These are phyloP conservation scores for Echeveria elegans DNA, from an alignment of 164 flowering plant species.

Conservation along the genomic window DNA sequence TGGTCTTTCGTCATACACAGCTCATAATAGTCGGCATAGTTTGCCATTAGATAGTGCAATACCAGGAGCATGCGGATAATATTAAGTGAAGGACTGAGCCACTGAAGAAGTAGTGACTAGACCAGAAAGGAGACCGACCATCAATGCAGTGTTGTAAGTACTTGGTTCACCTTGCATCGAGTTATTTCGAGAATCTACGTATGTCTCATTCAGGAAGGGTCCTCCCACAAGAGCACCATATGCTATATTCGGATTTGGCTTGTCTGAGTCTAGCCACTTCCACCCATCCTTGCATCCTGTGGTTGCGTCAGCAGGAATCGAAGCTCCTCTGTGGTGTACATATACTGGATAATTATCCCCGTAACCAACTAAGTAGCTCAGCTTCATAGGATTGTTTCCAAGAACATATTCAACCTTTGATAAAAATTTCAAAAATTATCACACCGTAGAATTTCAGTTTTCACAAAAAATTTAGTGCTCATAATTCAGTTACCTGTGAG, in stretches of 20 bases:
- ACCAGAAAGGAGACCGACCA: conserved; percentile 76
- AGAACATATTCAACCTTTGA: conserved; percentile 79
- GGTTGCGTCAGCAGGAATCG: conserved; percentile 62
- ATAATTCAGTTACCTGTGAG: conserved; percentile 22
- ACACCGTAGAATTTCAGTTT: too few relatives aligned
- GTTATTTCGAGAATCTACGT: conserved; percentile 59
- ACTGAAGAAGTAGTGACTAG: conserved; percentile 79
- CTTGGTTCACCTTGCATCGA: conserved; percentile 78
- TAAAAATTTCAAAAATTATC: not conserved
- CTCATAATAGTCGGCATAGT: not conserved
- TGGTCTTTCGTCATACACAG: not conserved
- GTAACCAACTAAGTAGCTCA: conserved; percentile 89
- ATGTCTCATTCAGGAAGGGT: conserved; percentile 70
- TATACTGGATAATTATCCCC: conserved; percentile 64
- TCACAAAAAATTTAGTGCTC: not conserved
- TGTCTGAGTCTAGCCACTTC: conserved; percentile 44
- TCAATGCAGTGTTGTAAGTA: conserved; percentile 76
- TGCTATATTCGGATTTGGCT: conserved; percentile 83
- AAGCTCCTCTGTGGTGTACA: conserved; percentile 96
- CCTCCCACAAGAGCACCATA: conserved; percentile 86
- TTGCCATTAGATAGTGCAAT: not conserved
- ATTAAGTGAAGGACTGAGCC: conserved; percentile 46
- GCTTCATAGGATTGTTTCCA: conserved; percentile 70
- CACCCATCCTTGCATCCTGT: conserved; percentile 67
- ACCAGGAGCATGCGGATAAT: not conserved